These are phyloP conservation scores for Casuarina cunninghamiana DNA, from an alignment of 306 rosid genomes.

Conservation along the genomic window DNA sequence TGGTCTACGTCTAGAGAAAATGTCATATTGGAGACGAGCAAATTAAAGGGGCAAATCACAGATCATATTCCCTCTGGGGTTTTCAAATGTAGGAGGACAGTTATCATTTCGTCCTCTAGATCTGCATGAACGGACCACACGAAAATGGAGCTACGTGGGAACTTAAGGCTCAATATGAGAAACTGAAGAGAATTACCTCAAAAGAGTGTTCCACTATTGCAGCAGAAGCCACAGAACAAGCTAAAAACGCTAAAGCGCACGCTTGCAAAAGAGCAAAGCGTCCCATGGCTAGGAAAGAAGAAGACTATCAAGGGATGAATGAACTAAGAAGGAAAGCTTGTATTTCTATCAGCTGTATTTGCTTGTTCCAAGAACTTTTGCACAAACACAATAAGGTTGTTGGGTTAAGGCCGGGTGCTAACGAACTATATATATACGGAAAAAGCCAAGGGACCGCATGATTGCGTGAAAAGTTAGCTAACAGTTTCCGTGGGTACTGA, in stretches of 20 bases:
- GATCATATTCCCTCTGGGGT: no score
- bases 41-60: no score
- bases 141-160: no score
- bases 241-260: conserved; percentile 35
- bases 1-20: no score
- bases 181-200: conserved; percentile 28
- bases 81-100: no score
- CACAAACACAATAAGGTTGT: no score
- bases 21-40: no score
- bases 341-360: neutral
- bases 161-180: no score
- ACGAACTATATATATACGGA: neutral
- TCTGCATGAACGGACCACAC: no score
- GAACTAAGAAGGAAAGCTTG: neutral
- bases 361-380: neutral
- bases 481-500: neutral
- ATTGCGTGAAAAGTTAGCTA: neutral
- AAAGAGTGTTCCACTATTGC: conserved; percentile 49
- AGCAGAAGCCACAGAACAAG: conserved; percentile 45
- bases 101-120: no score
- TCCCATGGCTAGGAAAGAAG: conserved; percentile 24
- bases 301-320: neutral
- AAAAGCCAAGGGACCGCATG: neutral
- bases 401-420: neutral
- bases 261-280: conserved; percentile 27